Conservation (phyloP, 768 basidiomycete species). For the Dendrothele bispora region DNA sequence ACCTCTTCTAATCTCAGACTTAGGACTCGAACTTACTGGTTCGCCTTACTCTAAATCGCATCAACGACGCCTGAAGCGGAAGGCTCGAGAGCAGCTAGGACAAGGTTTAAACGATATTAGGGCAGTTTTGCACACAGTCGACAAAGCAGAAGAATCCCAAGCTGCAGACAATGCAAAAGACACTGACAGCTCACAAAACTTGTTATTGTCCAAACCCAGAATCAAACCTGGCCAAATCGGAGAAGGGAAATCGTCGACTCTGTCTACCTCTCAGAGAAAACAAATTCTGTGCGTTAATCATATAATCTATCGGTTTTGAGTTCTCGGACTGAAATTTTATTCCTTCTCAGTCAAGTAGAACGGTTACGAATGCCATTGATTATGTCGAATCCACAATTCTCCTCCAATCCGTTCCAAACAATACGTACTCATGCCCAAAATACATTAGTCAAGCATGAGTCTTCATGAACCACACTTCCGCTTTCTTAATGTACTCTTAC, state of each 20-base stretch:
- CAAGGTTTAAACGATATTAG: slow-evolving; percentile 52
- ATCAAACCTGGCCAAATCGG: slow-evolving; percentile 59
- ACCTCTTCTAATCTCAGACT: neutral
- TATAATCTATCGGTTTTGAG: neutral
- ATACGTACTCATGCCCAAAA: slow-evolving; percentile 81
- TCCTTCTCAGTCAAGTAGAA: slow-evolving; percentile 55
- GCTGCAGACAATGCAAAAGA: slow-evolving; percentile 12
- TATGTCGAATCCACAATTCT: slow-evolving; percentile 62
- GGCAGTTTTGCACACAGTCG: slow-evolving; percentile 54
- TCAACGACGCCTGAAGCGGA: slow-evolving; percentile 66
- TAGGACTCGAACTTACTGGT: slow-evolving; percentile 49
- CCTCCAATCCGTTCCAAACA: slow-evolving; percentile 71
- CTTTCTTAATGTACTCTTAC: no score
- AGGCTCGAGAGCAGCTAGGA: slow-evolving; percentile 59
- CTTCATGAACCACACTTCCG: neutral
- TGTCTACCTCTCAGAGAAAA: slow-evolving; percentile 66
- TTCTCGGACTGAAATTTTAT: neutral
- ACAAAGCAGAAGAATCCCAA: slow-evolving; percentile 33
- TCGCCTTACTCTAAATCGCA: slow-evolving; percentile 74
- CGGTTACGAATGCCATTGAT: slow-evolving; percentile 70
- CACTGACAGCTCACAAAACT: neutral
- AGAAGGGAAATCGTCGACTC: slow-evolving; percentile 56
- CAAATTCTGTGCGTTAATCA: slow-evolving; percentile 57
- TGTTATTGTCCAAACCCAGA: slow-evolving; percentile 14
- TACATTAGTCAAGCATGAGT: slow-evolving; percentile 58